Base-by-base conservation (phyloP, 139 green algal genomes). In the Chloropicon primus region DNA sequence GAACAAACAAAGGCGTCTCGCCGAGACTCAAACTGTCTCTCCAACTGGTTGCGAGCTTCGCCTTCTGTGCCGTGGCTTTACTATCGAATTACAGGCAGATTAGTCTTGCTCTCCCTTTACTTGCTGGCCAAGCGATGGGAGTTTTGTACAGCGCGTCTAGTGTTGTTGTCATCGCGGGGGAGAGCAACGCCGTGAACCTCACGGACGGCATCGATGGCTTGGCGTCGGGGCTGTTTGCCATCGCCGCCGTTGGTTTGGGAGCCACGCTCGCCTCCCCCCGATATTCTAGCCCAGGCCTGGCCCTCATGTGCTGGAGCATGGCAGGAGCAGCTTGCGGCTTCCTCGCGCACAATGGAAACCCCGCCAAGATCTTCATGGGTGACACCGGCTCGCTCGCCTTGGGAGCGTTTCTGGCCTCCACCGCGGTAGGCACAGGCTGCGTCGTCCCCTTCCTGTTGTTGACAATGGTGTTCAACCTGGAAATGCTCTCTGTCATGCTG, bases 171-270 rank as follows among this genome's bases (percentile, higher is more conserved):
- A 74, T 88, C 21, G 75, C 81, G 3, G 78, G 84, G 1, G 80
- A 84, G 28, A 83, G 75, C 82, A 90, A 90, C 79, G 84, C 72
- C 0, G 82, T 86, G 28, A 90, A 90, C 78, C 80, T 90, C 73
- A 90, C 85, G 0, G 86, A 90, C 72, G 86, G 86, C 24, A 17
- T 89, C 2, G 86, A 90, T 78, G 86, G 86, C 27, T 78, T 90
- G 1, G 82, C 82, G 0, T 84, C 82, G 17, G 81, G 82, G 10
- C 77, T 29, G 2, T 25, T 41, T 2, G 85, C 85, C 3, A 24
- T 81, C 1, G 78, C 77, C 26, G 71, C 24, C 71, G 17, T 74
- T n/a, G 77, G 82, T 86, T 80, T 84, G 73, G 23, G 77, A n/a
- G 41, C 41, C 10, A 62, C 41, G 10, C 41, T 62, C 17, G 17